Base-by-base conservation (phyloP, 2,329 filamentous ascomycete species). In the Paraphaeosphaeria sporulosa region DNA sequence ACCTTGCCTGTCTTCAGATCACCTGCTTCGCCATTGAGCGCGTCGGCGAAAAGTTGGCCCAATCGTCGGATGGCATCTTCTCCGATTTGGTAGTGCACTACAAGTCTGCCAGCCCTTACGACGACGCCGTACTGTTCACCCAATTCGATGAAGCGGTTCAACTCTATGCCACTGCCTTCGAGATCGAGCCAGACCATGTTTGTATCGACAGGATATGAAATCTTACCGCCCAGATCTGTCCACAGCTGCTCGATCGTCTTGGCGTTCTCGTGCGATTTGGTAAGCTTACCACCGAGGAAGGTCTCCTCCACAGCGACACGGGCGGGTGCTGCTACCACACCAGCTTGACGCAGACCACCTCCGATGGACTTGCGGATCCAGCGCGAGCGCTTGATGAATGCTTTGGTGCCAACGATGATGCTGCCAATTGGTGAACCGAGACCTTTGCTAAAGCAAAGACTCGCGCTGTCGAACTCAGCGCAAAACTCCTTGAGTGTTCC, bases 101-200 rank as follows among this genome's bases (percentile, higher is more conserved):
- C 89, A 54, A 92, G 73, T 59, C 90, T 80, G 3, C 85, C 85
- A 34, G 86, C 86, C 10, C 81, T 66, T 15, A 89, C 71, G 63
- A 80, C 83, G 57, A 92, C 66, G 0, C 89, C 89, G 57, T 85
- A 82, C 67, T 85, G 82, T 62, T 85, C 77, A 1, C 83, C 87
- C 40, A 85, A 76, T 58, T 82, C 80, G 10, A 85, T 82, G 61
- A 89, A 85, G 43, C 84, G 81, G 54, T 85, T 82, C 4, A 74
- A 74, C 3, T 81, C 79, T 34, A 89, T 74, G 0, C 86, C 85
- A 12, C 86, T 85, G 1, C 84, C 84, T 32, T 87, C 84, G 17
- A 95, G 80, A 75, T 96, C 89, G 59, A 96, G 72, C 92, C 92
- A 96, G 36, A 92, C 87, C 91, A 96, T 96, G 79, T 96, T 96